phyloP scores from a whole-genome alignment of 1,284 basidiomycete species.

The Ustilago xerochloae region DNA sequence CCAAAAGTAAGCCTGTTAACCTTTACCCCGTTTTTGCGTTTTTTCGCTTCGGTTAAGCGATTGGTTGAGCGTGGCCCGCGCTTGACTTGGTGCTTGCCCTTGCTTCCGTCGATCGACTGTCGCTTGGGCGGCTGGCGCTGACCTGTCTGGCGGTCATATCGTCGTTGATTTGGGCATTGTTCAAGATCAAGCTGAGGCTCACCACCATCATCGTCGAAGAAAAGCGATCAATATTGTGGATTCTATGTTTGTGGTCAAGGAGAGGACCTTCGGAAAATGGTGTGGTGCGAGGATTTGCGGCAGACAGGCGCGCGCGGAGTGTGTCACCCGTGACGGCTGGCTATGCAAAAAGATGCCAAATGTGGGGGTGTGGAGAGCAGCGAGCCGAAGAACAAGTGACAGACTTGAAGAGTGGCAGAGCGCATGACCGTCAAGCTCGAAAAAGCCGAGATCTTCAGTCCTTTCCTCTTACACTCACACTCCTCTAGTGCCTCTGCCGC shows the following conservation, averaged over 20 bases:
- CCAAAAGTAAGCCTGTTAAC: not conserved
- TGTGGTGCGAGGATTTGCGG: not conserved
- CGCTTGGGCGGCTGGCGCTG: no score
- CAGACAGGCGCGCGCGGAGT: constrained; percentile 5
- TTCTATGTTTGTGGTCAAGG: not conserved
- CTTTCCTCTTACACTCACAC: not conserved
- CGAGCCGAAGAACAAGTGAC: not conserved
- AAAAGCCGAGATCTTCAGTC: constrained; percentile 6
- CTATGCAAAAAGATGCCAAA: not conserved
- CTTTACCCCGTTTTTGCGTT: not conserved
- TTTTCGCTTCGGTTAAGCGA: not conserved
- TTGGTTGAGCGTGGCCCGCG: not conserved
- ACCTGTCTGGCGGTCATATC: not conserved
- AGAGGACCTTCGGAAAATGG: not conserved
- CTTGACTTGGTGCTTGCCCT: not conserved
- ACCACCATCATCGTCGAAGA: no score
- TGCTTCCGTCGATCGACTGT: not conserved
- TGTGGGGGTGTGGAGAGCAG: not conserved
- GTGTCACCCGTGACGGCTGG: not conserved
- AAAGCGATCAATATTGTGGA: no score
- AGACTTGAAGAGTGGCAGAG: not conserved
- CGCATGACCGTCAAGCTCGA: constrained; percentile 30
- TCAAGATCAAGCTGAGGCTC: no score
- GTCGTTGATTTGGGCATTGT: not conserved
- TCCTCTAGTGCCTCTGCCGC: not conserved